Percentiles rank a stretch among this genome's conserved stretches.
Conservation (phyloP, 2,329 filamentous ascomycete genomes). For the Trichoderma harzianum region DNA sequence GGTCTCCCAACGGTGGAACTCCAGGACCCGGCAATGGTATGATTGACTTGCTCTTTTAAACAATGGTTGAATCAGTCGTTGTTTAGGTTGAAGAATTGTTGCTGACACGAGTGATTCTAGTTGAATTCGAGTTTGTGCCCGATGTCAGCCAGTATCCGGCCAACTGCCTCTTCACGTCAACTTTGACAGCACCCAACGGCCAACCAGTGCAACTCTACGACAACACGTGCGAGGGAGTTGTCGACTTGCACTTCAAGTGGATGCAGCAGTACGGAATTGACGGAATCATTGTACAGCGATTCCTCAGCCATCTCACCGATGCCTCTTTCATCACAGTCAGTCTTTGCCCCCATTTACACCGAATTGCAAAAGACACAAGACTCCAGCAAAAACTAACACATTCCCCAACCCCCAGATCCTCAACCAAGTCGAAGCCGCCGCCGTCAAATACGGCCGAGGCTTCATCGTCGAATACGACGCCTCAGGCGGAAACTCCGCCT, state of each 20-base stretch:
- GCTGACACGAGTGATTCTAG: not conserved
- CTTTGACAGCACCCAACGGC: conserved; percentile 7
- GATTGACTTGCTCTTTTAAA: not conserved
- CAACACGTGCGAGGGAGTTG: conserved; percentile 11
- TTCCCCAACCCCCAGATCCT: conserved; percentile 3
- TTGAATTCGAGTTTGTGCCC: conserved; percentile 12
- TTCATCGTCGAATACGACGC: conserved; percentile 17
- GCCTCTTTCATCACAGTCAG: conserved; percentile 8
- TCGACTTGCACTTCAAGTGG: conserved; percentile 14
- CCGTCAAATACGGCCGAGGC: conserved; percentile 11
- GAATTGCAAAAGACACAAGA: not conserved
- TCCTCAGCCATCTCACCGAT: conserved; percentile 6
- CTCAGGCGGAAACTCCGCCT: conserved; percentile 6
- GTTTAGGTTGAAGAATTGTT: not conserved
- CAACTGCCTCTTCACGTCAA: not conserved
- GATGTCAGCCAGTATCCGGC: conserved; percentile 15
- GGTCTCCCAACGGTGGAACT: conserved; percentile 12
- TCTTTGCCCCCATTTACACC: not conserved
- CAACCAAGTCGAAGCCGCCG: conserved; percentile 15
- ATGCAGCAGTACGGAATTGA: conserved; percentile 14
- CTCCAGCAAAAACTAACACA: not conserved
- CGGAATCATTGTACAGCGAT: conserved; percentile 8
- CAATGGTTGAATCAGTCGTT: not conserved
- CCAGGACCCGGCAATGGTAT: conserved; percentile 9
- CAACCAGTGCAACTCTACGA: conserved; percentile 9